phyloP scores from a whole-genome alignment of 2,329 filamentous ascomycete genomes.

The Mollisiaceae sp. region DNA sequence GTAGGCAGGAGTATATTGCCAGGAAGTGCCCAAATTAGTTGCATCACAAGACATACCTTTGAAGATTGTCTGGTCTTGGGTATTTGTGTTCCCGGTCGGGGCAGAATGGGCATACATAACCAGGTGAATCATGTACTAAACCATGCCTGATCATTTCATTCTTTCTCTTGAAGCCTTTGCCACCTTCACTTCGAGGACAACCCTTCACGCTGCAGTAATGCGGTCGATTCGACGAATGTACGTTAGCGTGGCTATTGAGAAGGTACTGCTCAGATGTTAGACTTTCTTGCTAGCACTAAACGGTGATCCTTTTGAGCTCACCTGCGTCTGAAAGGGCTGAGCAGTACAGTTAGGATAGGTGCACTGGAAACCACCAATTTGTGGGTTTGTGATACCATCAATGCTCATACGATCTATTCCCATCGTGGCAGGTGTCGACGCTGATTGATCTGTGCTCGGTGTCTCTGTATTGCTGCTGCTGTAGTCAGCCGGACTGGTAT shows the following conservation, averaged over 20 bases:
- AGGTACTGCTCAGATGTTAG: constrained; percentile 56
- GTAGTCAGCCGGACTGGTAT: constrained; percentile 37
- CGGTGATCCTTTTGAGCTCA: constrained; percentile 38
- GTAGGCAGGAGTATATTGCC: background rate
- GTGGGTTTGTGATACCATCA: constrained; percentile 61
- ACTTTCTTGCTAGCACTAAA: background rate
- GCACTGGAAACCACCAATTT: constrained; percentile 62
- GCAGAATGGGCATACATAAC: constrained; percentile 96
- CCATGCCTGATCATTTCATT: constrained; percentile 79
- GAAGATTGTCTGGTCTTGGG: constrained; percentile 92
- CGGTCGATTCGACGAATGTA: constrained; percentile 68
- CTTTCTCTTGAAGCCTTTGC: constrained; percentile 73
- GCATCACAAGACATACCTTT: constrained; percentile 67
- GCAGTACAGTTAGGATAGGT: constrained; percentile 69
- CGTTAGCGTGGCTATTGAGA: constrained; percentile 79
- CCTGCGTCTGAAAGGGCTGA: constrained; percentile 76
- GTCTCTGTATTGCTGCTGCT: constrained; percentile 49
- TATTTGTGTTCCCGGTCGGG: constrained; percentile 93
- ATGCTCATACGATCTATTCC: constrained; percentile 62
- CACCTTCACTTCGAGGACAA: constrained; percentile 66
- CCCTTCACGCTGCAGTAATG: constrained; percentile 69
- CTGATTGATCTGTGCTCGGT: constrained; percentile 52
- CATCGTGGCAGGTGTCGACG: constrained; percentile 49
- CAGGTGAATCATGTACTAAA: constrained; percentile 90
- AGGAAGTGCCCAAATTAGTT: background rate